Conservation (phyloP, 192 early-diverging fungal genomes). For the Jimgerdemannia lactiflua region DNA sequence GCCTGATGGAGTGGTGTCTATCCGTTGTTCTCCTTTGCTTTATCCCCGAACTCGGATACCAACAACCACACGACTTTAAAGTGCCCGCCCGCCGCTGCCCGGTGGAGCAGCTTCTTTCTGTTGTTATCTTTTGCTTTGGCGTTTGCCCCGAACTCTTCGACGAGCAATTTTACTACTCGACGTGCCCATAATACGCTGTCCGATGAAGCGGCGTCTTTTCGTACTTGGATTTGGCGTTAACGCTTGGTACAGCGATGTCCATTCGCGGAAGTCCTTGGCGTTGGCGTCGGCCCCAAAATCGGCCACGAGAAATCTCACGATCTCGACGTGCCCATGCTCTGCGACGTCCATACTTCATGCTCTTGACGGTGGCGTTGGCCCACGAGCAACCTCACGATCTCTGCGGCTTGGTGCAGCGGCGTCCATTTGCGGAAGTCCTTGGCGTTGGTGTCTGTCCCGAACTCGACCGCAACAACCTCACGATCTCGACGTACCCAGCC, state of each 20-base stretch:
- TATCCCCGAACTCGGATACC: no score
- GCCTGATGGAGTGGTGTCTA: neutral
- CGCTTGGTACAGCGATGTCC: conserved; percentile 50
- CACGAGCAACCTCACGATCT: conserved; percentile 53
- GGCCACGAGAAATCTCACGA: conserved; percentile 48
- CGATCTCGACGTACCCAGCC: neutral
- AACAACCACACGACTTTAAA: no score
- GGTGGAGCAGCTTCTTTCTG: no score
- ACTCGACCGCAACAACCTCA: neutral
- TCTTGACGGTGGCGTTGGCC: conserved; percentile 63
- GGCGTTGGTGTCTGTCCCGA: conserved; percentile 44
- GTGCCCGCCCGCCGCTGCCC: no score
- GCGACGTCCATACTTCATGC: conserved; percentile 55
- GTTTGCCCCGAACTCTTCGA: no score
- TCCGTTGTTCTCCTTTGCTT: no score
- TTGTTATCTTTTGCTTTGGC: no score
- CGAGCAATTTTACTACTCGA: no score
- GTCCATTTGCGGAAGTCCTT: conserved; percentile 67
- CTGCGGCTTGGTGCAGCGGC: conserved; percentile 54
- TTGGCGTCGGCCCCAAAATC: conserved; percentile 64
- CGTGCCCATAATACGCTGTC: no score
- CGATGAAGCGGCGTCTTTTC: no score
- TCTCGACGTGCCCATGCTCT: conserved; percentile 46
- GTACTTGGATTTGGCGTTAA: no score
- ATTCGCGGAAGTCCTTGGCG: conserved; percentile 58